Conservation (phyloP, 1,284 basidiomycete genomes). For the Sanghuangporus weigelae region DNA sequence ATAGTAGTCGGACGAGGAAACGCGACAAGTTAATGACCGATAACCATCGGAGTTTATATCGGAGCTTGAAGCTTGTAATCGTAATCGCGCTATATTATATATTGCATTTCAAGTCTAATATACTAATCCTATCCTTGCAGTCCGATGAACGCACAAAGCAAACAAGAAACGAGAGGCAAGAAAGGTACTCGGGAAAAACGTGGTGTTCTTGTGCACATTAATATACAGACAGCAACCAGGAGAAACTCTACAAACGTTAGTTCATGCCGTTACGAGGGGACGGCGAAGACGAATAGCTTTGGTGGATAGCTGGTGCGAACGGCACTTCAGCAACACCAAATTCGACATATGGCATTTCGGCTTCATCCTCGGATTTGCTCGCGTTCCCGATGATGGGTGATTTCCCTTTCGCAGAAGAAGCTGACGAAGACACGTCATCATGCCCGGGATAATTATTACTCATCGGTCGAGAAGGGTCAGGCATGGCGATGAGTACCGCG, state of each 20-base stretch:
- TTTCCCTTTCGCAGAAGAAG: slow-evolving; percentile 12
- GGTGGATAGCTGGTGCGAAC: not conserved
- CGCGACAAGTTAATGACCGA: no score
- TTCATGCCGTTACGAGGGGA: not conserved
- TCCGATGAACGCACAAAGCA: not conserved
- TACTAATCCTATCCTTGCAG: no score
- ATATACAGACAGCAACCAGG: not conserved
- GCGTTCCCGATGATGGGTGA: not conserved
- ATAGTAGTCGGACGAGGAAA: no score
- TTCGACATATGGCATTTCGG: slow-evolving; percentile 41
- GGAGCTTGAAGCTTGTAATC: not conserved
- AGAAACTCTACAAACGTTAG: not conserved
- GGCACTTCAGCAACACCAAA: slow-evolving; percentile 39
- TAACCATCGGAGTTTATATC: not conserved
- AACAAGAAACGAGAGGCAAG: not conserved
- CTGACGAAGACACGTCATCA: slow-evolving; percentile 9
- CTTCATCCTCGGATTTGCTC: slow-evolving; percentile 27
- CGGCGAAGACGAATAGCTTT: not conserved
- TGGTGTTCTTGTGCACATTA: not conserved
- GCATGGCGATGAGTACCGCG: slow-evolving; percentile 54
- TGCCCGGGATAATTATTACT: not conserved
- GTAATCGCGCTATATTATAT: not conserved
- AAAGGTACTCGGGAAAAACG: not conserved
- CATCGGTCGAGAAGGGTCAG: slow-evolving; percentile 26
- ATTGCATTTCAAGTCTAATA: not conserved